Evolutionary conservation across 352 stramenopile species (phyloP).

Genomic region (Phytopythium litorale): DNA sequence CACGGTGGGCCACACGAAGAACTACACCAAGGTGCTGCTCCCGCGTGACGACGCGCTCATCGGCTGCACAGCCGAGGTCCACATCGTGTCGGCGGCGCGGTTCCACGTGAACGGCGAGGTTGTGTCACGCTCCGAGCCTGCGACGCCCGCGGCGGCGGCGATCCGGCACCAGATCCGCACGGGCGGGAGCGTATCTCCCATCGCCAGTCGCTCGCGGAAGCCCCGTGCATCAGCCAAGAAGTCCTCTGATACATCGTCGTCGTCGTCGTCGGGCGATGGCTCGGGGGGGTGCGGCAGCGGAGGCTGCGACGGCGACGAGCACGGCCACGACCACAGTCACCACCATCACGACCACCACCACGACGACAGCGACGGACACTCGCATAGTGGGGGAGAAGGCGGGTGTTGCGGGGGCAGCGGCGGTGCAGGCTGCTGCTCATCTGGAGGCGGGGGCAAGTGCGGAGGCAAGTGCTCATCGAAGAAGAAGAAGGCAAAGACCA

Average conservation of each 20-base stretch:
- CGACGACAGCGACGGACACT: conserved; percentile 13
- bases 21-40: conserved; percentile 92
- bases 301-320: conserved; percentile 13
- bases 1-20: conserved; percentile 89
- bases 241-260: conserved; percentile 1
- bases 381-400: conserved; percentile 15
- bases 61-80: conserved; percentile 63
- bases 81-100: conserved; percentile 42
- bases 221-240: conserved; percentile 15
- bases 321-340: conserved; percentile 12
- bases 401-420: conserved; percentile 28
- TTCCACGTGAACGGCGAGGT: conserved; percentile 79
- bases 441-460: conserved; percentile 17
- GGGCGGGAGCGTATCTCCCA: conserved; percentile 25
- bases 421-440: conserved; percentile 28
- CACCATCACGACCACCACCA: conserved; percentile 17
- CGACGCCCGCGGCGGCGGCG: conserved; percentile 38
- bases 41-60: conserved; percentile 67
- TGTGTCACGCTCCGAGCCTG: conserved; percentile 49
- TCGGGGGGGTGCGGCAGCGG: conserved; percentile 25
- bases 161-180: conserved; percentile 52
- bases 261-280: conserved; percentile 21
- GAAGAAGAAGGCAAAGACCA: conserved; percentile 24
- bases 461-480: conserved; percentile 32
- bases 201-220: conserved; percentile 5